Base-by-base conservation (phyloP, 768 basidiomycete genomes). In the Cytidiella melzeri region DNA sequence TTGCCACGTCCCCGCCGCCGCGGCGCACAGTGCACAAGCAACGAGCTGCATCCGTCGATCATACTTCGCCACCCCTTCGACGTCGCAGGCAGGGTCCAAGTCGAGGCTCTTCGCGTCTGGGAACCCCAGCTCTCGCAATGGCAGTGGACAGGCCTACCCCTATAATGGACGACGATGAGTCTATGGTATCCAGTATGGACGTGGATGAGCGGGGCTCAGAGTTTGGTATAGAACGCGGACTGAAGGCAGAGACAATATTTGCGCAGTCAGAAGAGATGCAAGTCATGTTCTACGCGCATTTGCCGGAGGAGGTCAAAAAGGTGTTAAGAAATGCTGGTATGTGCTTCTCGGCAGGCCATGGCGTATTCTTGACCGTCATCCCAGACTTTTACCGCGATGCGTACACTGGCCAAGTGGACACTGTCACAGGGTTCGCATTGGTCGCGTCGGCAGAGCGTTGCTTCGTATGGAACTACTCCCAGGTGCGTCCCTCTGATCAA, bases 401-500 rank as follows among this genome's bases (percentile, higher is more conserved):
- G 11, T 88, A 83, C 52, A 76, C 79, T 3, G 88, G 87, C 41
- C 78, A 76, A 42, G 80, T 89, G 19, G 87, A 91, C 60, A 76
- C 79, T 4, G 47, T 72, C 42, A 87, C 87, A 7, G 86, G 86
- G 5, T 89, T 85, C 61, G 79, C 87, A 10, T 74, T 90, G 34
- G 77, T 88, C 20, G 77, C 80, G 15, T 88, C 87, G 21, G 67
- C 71, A 5, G 77, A 79, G 58, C 87, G 84, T 7, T 89, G 86
- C 63, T 90, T 87, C 65, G 83, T 89, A 41, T 91, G 87, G 87
- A 84, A 87, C 53, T 84, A 90, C 68, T 76, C 81, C 38, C 81
- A 85, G 65, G 83, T 78, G 54, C 47, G 68, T 61, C 26, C 43
- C 25, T 34, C 19, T 3, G 4, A 30, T 34, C 15, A 7, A n/a